Conservation (phyloP, 2,329 filamentous ascomycete species). For the Niveomyces coronatus region DNA sequence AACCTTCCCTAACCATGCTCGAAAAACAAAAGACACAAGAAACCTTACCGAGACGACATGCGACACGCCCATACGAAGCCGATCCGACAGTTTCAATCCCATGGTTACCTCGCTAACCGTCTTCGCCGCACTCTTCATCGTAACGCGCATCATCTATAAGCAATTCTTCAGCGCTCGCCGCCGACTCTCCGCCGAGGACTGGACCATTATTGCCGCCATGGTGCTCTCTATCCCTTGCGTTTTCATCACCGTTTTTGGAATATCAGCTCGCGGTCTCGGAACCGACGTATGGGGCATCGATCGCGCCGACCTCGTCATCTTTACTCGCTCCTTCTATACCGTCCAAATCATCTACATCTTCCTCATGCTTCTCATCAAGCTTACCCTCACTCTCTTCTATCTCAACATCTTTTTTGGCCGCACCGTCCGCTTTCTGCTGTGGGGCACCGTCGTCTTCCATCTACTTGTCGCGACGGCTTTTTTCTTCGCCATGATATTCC, state of each 20-base stretch:
- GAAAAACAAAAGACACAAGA: background rate
- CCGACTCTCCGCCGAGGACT: constrained; percentile 26
- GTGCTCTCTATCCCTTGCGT: constrained; percentile 19
- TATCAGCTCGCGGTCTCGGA: constrained; percentile 28
- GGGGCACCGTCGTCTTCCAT: constrained; percentile 26
- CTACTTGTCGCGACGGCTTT: constrained; percentile 25
- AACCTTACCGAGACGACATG: constrained; percentile 4
- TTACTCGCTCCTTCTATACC: constrained; percentile 29
- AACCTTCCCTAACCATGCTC: too few species aligned
- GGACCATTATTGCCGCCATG: constrained; percentile 20
- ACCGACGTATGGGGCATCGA: constrained; percentile 35
- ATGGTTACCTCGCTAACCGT: constrained; percentile 3
- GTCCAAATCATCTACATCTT: constrained; percentile 30
- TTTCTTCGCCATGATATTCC: constrained; percentile 29
- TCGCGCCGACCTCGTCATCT: constrained; percentile 26
- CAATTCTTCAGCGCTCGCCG: constrained; percentile 23
- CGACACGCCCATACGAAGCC: constrained; percentile 3
- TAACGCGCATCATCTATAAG: constrained; percentile 26
- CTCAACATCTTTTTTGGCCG: constrained; percentile 34
- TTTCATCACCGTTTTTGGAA: constrained; percentile 19
- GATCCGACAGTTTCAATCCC: background rate
- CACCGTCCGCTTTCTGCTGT: constrained; percentile 26
- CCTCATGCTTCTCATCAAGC: constrained; percentile 31
- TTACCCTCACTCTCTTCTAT: constrained; percentile 40
- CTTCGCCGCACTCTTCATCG: constrained; percentile 20